Base-by-base conservation (phyloP, 768 basidiomycete genomes). In the Saitozyma sp. region DNA sequence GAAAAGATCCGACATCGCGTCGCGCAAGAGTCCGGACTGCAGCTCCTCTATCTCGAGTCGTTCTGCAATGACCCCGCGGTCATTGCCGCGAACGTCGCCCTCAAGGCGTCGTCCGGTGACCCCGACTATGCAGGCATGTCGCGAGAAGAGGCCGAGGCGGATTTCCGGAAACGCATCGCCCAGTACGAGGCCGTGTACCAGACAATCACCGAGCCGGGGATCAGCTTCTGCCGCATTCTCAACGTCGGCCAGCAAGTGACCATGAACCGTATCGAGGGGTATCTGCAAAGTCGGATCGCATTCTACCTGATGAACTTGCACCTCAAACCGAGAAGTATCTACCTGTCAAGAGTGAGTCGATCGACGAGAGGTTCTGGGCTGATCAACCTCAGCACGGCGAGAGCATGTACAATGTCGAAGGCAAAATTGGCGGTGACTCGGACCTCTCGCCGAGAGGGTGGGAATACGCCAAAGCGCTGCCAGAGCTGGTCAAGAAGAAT, bases 271-370 rank as follows among this genome's bases (percentile, higher is more conserved):
- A 97, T 99, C 58, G 87, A 94, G 74, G 94, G 94, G 13, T 99
- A 99, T 75, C 81, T 99, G 63, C 92, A 94, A 75, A 92, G 91
- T 83, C 89, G 96, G 42, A 92, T 99, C 68, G 95, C 92, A 17
- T 99, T 95, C 81, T 99, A 94, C 80, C 83, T 99, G 58, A 98
- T 97, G 94, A 97, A 97, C 78, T 79, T 98, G 71, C 96, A 99
- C 80, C 82, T 99, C 69, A 96, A 96, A 71, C 95, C 96, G 7
- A 85, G 96, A 61, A 92, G 88, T 76, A 98, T 99, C 64, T 99
- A 92, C 81, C 85, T 99, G 63, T 97, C 96, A 6, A 82, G 96
- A 71, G 95, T 97, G 74, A 72, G 88, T 80, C 14, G 9, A 11
- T 41, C 16, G 29, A 13, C 52, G 3, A 9, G 8, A 58, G 14